Evolutionary conservation across 2,329 filamentous ascomycete species (phyloP).

Genomic region (Claviceps sp.): DNA sequence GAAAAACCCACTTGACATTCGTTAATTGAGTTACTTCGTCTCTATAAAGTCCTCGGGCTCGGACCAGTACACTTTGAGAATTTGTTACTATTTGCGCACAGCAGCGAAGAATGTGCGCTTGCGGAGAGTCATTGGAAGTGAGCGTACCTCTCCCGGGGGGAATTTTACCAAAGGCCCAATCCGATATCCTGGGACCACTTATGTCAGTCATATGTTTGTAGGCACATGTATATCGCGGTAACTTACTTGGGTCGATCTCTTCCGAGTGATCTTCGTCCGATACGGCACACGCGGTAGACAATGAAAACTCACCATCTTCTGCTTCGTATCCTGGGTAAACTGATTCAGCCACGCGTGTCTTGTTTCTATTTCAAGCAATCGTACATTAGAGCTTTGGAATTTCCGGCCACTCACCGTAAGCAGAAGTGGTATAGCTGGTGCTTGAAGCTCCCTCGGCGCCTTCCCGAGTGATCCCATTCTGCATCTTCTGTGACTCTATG

Average conservation of each 20-base stretch:
- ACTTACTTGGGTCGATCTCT: slow-evolving; percentile 25
- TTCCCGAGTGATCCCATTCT: background rate
- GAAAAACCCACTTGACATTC: slow-evolving; percentile 41
- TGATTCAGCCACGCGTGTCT: background rate
- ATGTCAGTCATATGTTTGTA: background rate
- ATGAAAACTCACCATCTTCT: slow-evolving; percentile 3
- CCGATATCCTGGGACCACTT: slow-evolving; percentile 21
- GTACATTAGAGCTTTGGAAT: background rate
- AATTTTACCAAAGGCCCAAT: slow-evolving; percentile 27
- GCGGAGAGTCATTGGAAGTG: background rate
- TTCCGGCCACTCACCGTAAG: background rate
- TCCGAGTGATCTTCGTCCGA: slow-evolving; percentile 8
- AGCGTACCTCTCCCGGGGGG: slow-evolving; percentile 26
- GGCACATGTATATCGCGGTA: too few relatives aligned
- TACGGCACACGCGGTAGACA: background rate
- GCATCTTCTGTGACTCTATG: background rate
- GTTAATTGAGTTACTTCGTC: slow-evolving; percentile 13
- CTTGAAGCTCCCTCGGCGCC: background rate
- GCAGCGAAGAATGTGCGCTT: background rate
- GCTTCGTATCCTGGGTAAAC: slow-evolving; percentile 1
- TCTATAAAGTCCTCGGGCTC: slow-evolving; percentile 31
- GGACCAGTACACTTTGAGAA: slow-evolving; percentile 43
- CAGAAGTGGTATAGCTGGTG: background rate
- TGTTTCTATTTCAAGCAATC: too few relatives aligned
- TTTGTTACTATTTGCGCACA: slow-evolving; percentile 18